These are phyloP conservation scores for Sugiyamaella grinbergsii DNA, from an alignment of 1,139 yeast species.

Conservation along the genomic window DNA sequence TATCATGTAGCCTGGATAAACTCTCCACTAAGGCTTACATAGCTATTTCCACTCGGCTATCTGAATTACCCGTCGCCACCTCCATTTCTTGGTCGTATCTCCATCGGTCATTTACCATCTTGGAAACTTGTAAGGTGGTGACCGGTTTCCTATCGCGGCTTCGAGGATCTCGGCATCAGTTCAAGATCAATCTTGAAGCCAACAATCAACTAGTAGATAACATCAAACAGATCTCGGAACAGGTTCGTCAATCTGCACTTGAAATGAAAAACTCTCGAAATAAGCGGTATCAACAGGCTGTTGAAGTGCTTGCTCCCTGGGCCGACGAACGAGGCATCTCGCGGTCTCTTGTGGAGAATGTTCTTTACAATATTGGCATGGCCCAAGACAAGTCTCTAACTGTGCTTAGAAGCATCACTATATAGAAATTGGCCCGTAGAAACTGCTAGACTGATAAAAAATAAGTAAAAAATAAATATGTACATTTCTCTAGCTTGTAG, in stretches of 20 bases:
- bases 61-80: constrained; percentile 8
- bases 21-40: constrained; percentile 23
- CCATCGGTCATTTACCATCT: constrained; percentile 37
- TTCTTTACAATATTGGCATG: constrained; percentile 32
- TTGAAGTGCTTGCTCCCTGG: constrained; percentile 32
- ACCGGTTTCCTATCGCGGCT: constrained; percentile 31
- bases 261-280: constrained; percentile 28
- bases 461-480: constrained; percentile 13
- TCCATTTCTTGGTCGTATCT: constrained; percentile 36
- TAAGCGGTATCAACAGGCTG: constrained; percentile 20
- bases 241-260: constrained; percentile 28
- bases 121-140: constrained; percentile 38
- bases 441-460: background rate
- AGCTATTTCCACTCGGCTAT: constrained; percentile 19
- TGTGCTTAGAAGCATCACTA: constrained; percentile 18
- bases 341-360: constrained; percentile 30
- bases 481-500: background rate
- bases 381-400: constrained; percentile 29
- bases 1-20: constrained; percentile 26
- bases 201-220: constrained; percentile 23
- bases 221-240: constrained; percentile 20
- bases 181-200: constrained; percentile 25
- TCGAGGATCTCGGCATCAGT: constrained; percentile 28
- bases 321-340: constrained; percentile 28
- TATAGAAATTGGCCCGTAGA: constrained; percentile 2